These are phyloP conservation scores for Candida patagonica DNA, from an alignment of 805 yeast species.

Conservation along the genomic window DNA sequence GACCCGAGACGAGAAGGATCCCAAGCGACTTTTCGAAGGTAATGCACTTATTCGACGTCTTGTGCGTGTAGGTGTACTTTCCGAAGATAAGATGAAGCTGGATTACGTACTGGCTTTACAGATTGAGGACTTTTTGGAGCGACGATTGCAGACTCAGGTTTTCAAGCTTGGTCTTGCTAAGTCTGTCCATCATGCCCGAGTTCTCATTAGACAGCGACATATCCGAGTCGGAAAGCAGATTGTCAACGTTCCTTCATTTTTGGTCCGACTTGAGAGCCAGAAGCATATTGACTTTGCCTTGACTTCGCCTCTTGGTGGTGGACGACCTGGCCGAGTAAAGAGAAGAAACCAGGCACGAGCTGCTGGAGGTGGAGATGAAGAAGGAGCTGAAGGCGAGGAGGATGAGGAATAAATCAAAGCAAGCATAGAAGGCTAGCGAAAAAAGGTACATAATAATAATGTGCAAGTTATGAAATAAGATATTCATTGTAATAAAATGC, in stretches of 20 bases:
- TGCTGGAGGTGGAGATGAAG: slow-evolving; percentile 61
- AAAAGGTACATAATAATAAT: too few relatives aligned
- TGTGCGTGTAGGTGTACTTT: slow-evolving; percentile 96
- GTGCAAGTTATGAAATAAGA: too few relatives aligned
- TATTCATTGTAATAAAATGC: too few relatives aligned
- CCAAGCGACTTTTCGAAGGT: slow-evolving; percentile 99
- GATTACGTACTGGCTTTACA: slow-evolving; percentile 98
- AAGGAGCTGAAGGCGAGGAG: slow-evolving; percentile 45
- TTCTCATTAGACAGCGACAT: slow-evolving; percentile 97
- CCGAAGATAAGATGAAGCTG: slow-evolving; percentile 99
- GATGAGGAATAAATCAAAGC: too few relatives aligned
- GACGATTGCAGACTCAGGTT: slow-evolving; percentile 99
- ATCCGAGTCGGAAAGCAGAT: slow-evolving; percentile 99
- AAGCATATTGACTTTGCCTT: slow-evolving; percentile 99
- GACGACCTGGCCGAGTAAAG: slow-evolving; percentile 99
- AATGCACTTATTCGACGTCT: slow-evolving; percentile 99
- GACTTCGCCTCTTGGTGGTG: slow-evolving; percentile 99
- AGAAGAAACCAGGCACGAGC: slow-evolving; percentile 73
- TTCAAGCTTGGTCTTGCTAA: slow-evolving; percentile 99
- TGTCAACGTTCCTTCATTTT: slow-evolving; percentile 97
- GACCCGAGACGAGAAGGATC: slow-evolving; percentile 99
- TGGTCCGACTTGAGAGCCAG: slow-evolving; percentile 99
- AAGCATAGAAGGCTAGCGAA: too few relatives aligned
- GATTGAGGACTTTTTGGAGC: slow-evolving; percentile 98
- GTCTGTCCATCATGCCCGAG: slow-evolving; percentile 99